Conservation (phyloP, 2,329 filamentous ascomycete genomes). For the Sarocladium brachiariae region DNA sequence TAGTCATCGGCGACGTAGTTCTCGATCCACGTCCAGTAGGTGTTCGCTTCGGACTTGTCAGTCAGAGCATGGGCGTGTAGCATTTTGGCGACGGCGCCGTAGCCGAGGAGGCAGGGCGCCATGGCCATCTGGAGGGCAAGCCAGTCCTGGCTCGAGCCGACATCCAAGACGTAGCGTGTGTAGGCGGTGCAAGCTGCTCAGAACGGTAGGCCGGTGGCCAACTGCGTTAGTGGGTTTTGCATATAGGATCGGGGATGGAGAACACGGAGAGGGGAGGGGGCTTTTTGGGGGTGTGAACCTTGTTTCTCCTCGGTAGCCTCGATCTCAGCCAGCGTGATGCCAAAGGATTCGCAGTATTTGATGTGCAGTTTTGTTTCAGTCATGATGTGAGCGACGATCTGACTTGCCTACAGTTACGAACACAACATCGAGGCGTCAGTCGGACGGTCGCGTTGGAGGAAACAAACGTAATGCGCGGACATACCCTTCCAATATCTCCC, state of each 20-base stretch:
- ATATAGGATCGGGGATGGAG: too few species aligned
- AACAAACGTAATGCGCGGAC: too few species aligned
- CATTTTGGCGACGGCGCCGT: conserved; percentile 69
- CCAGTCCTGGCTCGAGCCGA: conserved; percentile 83
- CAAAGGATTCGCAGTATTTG: conserved; percentile 74
- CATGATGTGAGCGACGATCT: conserved; percentile 70
- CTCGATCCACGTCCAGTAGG: conserved; percentile 86
- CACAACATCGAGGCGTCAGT: too few species aligned
- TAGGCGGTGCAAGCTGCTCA: conserved; percentile 70
- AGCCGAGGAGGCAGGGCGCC: conserved; percentile 84
- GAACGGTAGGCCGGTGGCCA: neutral
- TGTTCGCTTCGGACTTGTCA: conserved; percentile 55
- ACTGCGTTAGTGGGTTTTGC: conserved; percentile 10
- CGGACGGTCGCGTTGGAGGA: too few species aligned
- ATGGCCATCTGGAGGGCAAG: conserved; percentile 78
- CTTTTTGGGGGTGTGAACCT: conserved; percentile 35
- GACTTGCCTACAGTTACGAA: conserved; percentile 24
- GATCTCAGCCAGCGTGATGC: conserved; percentile 67
- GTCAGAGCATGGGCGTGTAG: conserved; percentile 58
- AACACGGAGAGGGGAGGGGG: too few species aligned
- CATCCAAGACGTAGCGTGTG: conserved; percentile 78
- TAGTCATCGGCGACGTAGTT: conserved; percentile 84
- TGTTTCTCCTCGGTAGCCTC: conserved; percentile 66
- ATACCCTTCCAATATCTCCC: conserved; percentile 62
- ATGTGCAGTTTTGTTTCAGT: conserved; percentile 77